Percentiles rank a stretch among this genome's conserved stretches.
Conservation (phyloP, 2,329 filamentous ascomycete genomes). For the Aspergillus eucalypticola region DNA sequence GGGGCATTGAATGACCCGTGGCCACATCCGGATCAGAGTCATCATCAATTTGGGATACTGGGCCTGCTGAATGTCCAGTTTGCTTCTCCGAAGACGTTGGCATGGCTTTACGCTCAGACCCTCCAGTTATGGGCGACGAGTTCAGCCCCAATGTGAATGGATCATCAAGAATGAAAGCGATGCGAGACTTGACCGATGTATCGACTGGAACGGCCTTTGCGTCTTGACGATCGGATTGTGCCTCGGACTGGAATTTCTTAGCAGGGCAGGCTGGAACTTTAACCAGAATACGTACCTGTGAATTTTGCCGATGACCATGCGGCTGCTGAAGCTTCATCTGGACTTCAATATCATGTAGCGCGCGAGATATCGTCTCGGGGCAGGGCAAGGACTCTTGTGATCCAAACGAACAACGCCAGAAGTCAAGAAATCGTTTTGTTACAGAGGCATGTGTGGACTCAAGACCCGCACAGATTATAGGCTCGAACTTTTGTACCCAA, state of each 20-base stretch:
- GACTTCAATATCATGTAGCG: conserved; percentile 62
- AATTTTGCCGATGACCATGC: conserved; percentile 42
- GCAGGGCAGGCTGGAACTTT: conserved; percentile 3
- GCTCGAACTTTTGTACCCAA: conserved; percentile 54
- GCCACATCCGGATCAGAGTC: conserved; percentile 66
- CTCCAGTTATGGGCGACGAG: conserved; percentile 32
- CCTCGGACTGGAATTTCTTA: conserved; percentile 4
- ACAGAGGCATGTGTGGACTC: conserved; percentile 53
- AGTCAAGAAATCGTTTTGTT: conserved; percentile 53
- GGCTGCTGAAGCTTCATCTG: conserved; percentile 56
- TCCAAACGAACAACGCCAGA: conserved; percentile 73
- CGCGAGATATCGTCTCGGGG: conserved; percentile 62
- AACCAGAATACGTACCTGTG: neutral
- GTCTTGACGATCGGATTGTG: neutral
- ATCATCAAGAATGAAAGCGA: conserved; percentile 20
- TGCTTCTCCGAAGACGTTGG: conserved; percentile 30
- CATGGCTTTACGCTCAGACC: conserved; percentile 17
- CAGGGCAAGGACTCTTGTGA: conserved; percentile 62
- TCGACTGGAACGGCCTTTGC: neutral
- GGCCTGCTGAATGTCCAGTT: conserved; percentile 28
- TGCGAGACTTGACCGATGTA: conserved; percentile 16
- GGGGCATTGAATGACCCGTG: conserved; percentile 62
- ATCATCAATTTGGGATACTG: conserved; percentile 57
- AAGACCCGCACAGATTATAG: conserved; percentile 55
- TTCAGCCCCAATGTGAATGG: conserved; percentile 20